Evolutionary conservation across 2,329 filamentous ascomycete genomes (phyloP), one percentile per base, ranked within the genome.

Genomic region (Hymenoscyphus salicellus): DNA sequence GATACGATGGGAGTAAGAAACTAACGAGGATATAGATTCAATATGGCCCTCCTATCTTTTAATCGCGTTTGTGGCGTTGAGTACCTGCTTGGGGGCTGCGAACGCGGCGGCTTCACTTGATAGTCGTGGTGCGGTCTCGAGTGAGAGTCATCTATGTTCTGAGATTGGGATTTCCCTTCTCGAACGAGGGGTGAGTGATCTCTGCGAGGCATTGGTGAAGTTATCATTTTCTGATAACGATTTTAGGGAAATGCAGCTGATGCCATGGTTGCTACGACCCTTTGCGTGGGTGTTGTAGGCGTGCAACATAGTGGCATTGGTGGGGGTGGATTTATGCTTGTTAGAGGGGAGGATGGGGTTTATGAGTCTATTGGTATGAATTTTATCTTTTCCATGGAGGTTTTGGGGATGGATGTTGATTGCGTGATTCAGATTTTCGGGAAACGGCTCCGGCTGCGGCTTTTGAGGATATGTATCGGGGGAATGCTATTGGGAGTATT

Each of bases 281-380:
- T 93, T 60, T 94, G 91, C 68, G 84, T 93, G 43, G 91, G 91
- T 5, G 88, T 91, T 6, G 83, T 90, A 55, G 89, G 82, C 79
- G 91, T 91, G 86, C 91, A 92, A 71, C 90, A 93, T 75, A 86
- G 85, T 49, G 93, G 94, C 17, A 89, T 97, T 65, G 93, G 91
- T 23, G 94, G 94, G 6, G 94, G 94, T 49, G 94, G 94, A 1
- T 98, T 98, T 78, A 90, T 93, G 83, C 82, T 97, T 5, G 85
- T 97, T 5, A 87, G 91, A 58, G 83, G 86, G 38, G 79, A 85
- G 17, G 81, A 91, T 65, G 92, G 92, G n/a, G 81, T 81, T 20
- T 96, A 93, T 74, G 92, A 96, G 74, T 88, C 89, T 65, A 87
- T 98, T 70, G 73, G 73, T 74, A 61, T 5, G 65, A 5, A 17